These are phyloP conservation scores for Tilletiopsis washingtonensis DNA, from an alignment of 1,284 basidiomycete genomes.

Conservation along the genomic window DNA sequence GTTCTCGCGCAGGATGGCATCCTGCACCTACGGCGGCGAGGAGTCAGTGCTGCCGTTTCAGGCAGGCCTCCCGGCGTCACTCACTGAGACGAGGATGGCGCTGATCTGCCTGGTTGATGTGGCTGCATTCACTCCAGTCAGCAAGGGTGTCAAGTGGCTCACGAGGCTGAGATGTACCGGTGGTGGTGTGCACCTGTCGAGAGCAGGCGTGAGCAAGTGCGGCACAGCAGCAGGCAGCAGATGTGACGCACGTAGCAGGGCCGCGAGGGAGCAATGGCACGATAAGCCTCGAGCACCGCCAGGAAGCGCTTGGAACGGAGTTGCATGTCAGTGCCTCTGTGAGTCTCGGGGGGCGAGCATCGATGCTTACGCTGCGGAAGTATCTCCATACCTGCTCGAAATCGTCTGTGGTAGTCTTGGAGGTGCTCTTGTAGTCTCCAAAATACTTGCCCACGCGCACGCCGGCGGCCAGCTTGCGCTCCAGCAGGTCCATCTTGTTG, in stretches of 20 bases:
- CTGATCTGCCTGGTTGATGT: background rate
- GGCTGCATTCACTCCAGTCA: too few species aligned
- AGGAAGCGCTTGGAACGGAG: too few species aligned
- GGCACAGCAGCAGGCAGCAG: background rate
- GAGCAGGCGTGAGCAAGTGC: background rate
- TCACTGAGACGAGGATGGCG: background rate
- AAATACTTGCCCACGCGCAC: background rate
- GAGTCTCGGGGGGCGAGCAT: too few species aligned
- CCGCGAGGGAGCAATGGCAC: background rate
- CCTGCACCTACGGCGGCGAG: too few species aligned
- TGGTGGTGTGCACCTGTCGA: background rate
- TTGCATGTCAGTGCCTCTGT: too few species aligned
- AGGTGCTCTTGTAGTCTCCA: background rate
- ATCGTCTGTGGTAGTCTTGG: too few species aligned
- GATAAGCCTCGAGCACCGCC: background rate
- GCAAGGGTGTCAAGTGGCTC: too few species aligned
- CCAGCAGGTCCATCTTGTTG: constrained; percentile 12
- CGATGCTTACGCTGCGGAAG: background rate
- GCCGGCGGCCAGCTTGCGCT: background rate
- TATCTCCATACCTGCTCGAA: background rate
- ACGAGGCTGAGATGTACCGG: too few species aligned
- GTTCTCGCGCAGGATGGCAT: background rate
- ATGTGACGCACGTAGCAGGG: background rate
- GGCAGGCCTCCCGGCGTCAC: background rate
- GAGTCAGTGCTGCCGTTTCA: background rate